Percentiles rank a stretch among this genome's conserved stretches.
Evolutionary conservation across 768 basidiomycete species (phyloP).

Genomic region (Phaeotremella skinneri): DNA sequence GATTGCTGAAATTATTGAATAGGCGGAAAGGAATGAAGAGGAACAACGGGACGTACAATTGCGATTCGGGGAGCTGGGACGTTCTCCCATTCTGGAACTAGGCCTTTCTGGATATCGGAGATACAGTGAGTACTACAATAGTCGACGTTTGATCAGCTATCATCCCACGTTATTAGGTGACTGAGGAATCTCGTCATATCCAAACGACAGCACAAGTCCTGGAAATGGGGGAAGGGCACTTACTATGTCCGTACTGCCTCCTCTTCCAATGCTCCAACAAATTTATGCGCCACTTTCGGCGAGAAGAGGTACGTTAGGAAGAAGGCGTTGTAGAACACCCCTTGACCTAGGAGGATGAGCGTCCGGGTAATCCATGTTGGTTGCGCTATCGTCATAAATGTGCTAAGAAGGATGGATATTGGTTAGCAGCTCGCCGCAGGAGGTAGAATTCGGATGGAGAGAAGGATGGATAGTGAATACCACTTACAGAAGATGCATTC

Average conservation of each 20-base stretch:
- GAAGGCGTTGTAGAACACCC: conserved; percentile 60
- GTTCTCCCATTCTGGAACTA: conserved; percentile 58
- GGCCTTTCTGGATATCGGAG: conserved; percentile 62
- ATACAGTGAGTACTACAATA: conserved; percentile 65
- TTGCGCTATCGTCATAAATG: conserved; percentile 87
- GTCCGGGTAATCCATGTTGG: conserved; percentile 78
- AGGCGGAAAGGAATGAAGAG: too few species aligned
- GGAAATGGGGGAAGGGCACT: conserved; percentile 44
- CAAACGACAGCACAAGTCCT: neutral
- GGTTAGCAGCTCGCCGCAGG: neutral
- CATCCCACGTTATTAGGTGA: neutral
- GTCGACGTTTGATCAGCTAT: conserved; percentile 1
- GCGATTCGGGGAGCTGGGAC: conserved; percentile 80
- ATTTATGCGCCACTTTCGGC: conserved; percentile 64
- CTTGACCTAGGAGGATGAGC: conserved; percentile 84
- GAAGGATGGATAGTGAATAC: conserved; percentile 21
- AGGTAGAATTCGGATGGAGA: conserved; percentile 17
- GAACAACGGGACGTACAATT: conserved; percentile 59
- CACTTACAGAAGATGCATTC: conserved; percentile 86
- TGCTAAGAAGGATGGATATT: conserved; percentile 58
- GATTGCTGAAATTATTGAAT: neutral
- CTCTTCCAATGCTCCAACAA: conserved; percentile 89
- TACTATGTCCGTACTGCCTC: conserved; percentile 92
- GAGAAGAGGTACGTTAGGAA: conserved; percentile 61
- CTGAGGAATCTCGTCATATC: neutral